Percentiles rank a stretch among this genome's conserved stretches.
Evolutionary conservation across 306 rosid genomes (phyloP).

Genomic region (Parietaria judaica): DNA sequence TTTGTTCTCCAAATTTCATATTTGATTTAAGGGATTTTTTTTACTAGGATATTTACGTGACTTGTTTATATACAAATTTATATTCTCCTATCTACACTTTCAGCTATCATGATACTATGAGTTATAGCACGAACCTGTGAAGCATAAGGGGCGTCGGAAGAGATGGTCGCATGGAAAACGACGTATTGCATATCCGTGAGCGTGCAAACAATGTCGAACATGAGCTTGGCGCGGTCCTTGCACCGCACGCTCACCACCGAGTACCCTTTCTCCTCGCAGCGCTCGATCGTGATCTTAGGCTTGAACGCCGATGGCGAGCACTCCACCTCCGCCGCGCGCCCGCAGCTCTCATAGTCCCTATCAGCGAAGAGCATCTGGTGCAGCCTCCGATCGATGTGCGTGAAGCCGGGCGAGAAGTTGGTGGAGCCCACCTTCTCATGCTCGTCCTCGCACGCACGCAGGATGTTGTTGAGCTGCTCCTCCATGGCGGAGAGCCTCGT

Average conservation of each 20-base stretch:
- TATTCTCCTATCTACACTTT: no score
- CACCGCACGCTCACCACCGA: conserved; percentile 60
- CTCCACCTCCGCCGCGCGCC: conserved; percentile 34
- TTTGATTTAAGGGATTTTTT: no score
- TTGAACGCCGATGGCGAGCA: conserved; percentile 33
- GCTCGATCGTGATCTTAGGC: conserved; percentile 62
- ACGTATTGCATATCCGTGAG: conserved; percentile 83
- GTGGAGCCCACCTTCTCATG: conserved; percentile 46
- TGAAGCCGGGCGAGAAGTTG: conserved; percentile 61
- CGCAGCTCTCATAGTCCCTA: conserved; percentile 60
- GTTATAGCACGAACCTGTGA: conserved; percentile 40
- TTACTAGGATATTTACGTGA: no score
- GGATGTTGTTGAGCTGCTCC: conserved; percentile 71
- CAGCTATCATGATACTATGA: background rate
- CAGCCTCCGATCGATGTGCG: conserved; percentile 67
- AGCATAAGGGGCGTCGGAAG: conserved; percentile 73
- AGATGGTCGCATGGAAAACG: conserved; percentile 71
- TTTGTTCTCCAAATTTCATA: no score
- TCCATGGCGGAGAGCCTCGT: conserved; percentile 50
- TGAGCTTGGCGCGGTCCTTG: conserved; percentile 73
- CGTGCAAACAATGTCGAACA: conserved; percentile 84
- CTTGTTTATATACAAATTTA: no score
- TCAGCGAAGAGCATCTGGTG: conserved; percentile 81
- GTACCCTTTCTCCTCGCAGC: conserved; percentile 67
- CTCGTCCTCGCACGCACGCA: conserved; percentile 56